phyloP scores from a whole-genome alignment of 441 rosid genomes.

The Erodium chrysanthum region DNA sequence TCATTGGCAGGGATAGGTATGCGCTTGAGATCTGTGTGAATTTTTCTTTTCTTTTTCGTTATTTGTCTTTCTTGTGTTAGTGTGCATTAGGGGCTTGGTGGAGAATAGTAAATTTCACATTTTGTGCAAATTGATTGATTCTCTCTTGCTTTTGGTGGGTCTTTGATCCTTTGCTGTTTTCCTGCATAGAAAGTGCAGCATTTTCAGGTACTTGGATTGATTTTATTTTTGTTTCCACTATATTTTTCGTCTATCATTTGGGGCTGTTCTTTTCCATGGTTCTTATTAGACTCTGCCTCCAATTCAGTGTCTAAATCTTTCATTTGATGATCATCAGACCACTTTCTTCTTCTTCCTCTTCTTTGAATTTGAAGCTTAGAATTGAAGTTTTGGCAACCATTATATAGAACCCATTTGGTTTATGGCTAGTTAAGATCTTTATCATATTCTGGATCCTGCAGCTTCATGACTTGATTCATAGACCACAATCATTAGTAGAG shows the following conservation, averaged over 20 bases:
- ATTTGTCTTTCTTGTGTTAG: slow-evolving; percentile 11
- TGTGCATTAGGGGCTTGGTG: not conserved
- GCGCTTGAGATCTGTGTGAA: slow-evolving; percentile 30
- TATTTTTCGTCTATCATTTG: not conserved
- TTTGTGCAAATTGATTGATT: slow-evolving; percentile 18
- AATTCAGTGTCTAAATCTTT: not conserved
- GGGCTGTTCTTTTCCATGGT: not conserved
- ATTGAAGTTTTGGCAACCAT: not conserved
- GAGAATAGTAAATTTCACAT: slow-evolving; percentile 11
- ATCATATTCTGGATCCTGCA: not conserved
- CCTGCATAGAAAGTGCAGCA: slow-evolving; percentile 9
- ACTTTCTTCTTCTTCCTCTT: not conserved
- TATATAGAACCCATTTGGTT: not conserved
- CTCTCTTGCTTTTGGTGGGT: slow-evolving; percentile 1
- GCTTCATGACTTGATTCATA: not conserved
- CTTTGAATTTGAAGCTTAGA: not conserved
- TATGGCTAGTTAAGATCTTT: not conserved
- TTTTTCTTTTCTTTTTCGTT: slow-evolving; percentile 22
- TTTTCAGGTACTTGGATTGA: slow-evolving; percentile 13
- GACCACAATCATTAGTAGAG: not conserved
- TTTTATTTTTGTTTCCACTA: slow-evolving; percentile 7
- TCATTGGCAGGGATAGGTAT: slow-evolving; percentile 29
- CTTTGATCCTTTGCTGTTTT: slow-evolving; percentile 3
- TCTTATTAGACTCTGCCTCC: slow-evolving; percentile 17
- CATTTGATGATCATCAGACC: not conserved